Percentiles rank a stretch among this genome's conserved stretches.
phyloP scores from a whole-genome alignment of 108 stramenopile species.

The Pseudonitzschia multistriata region DNA sequence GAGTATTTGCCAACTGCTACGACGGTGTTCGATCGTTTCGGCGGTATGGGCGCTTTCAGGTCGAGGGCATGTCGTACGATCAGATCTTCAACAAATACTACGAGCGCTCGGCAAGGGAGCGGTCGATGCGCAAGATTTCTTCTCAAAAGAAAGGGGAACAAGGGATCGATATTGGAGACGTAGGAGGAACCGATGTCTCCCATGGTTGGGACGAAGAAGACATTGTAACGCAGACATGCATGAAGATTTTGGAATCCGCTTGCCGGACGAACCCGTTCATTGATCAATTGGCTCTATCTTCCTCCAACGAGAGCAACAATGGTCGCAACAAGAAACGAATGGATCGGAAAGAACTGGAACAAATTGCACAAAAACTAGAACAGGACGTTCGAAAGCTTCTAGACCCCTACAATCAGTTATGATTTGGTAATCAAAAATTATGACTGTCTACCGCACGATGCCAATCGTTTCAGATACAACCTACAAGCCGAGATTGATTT shows the following conservation, averaged over 20 bases:
- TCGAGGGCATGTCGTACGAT: constrained; percentile 88
- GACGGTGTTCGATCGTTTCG: constrained; percentile 86
- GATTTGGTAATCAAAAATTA: neutral
- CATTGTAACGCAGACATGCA: constrained; percentile 72
- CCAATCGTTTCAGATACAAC: neutral
- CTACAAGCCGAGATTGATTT: too few species aligned
- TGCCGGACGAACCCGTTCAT: constrained; percentile 84
- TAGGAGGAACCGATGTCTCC: too few species aligned
- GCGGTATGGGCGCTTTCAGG: constrained; percentile 81
- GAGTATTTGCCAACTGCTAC: constrained; percentile 76
- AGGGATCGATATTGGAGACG: constrained; percentile 29
- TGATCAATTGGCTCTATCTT: constrained; percentile 59
- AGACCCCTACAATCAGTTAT: constrained; percentile 16
- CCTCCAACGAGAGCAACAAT: neutral
- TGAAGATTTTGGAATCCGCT: constrained; percentile 85
- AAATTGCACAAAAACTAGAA: constrained; percentile 42
- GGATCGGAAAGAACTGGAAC: constrained; percentile 20
- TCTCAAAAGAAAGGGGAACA: neutral
- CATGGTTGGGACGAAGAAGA: constrained; percentile 77
- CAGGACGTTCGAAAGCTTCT: constrained; percentile 44
- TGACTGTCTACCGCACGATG: neutral
- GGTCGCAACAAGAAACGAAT: neutral
- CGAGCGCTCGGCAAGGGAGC: constrained; percentile 19
- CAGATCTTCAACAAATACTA: constrained; percentile 95
- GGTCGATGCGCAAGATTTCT: neutral